phyloP scores from a whole-genome alignment of 495 filamentous ascomycete genomes.

The Diplogelasinospora grovesii region DNA sequence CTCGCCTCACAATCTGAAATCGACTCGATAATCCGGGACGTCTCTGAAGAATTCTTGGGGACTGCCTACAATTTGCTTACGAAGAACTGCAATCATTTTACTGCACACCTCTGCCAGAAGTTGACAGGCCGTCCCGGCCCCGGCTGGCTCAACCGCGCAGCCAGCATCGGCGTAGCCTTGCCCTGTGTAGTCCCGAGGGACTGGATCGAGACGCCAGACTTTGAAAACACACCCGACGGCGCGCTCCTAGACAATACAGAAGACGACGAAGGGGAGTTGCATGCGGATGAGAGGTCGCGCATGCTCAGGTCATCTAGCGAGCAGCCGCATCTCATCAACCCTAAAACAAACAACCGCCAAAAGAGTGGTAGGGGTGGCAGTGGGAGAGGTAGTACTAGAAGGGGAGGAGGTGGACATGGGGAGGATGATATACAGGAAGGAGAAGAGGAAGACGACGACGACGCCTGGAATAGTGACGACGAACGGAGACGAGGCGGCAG shows the following conservation, averaged over 20 bases:
- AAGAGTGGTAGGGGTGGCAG: background rate
- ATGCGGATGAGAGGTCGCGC: slow-evolving; percentile 18
- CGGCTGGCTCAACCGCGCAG: slow-evolving; percentile 70
- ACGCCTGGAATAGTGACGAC: slow-evolving; percentile 24
- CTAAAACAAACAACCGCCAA: background rate
- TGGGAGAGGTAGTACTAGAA: too few species aligned
- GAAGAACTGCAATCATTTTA: slow-evolving; percentile 81
- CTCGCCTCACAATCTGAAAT: slow-evolving; percentile 57
- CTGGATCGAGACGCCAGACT: slow-evolving; percentile 71
- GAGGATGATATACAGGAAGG: too few species aligned
- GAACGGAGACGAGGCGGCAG: slow-evolving; percentile 20
- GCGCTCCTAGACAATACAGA: slow-evolving; percentile 56
- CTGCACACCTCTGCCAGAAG: slow-evolving; percentile 57
- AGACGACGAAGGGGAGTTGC: slow-evolving; percentile 47
- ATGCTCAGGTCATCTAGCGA: slow-evolving; percentile 24
- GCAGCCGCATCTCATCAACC: slow-evolving; percentile 21
- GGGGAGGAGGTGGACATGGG: too few species aligned
- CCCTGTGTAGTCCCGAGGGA: slow-evolving; percentile 74
- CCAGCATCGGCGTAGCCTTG: slow-evolving; percentile 64
- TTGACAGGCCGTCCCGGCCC: slow-evolving; percentile 60
- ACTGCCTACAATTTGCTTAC: slow-evolving; percentile 69
- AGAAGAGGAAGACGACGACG: too few species aligned
- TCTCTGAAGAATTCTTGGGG: slow-evolving; percentile 60
- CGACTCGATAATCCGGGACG: slow-evolving; percentile 56
- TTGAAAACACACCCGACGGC: slow-evolving; percentile 62